Base-by-base conservation (phyloP, 148 eudicot species). In the Vaccinium macrocarpon region DNA sequence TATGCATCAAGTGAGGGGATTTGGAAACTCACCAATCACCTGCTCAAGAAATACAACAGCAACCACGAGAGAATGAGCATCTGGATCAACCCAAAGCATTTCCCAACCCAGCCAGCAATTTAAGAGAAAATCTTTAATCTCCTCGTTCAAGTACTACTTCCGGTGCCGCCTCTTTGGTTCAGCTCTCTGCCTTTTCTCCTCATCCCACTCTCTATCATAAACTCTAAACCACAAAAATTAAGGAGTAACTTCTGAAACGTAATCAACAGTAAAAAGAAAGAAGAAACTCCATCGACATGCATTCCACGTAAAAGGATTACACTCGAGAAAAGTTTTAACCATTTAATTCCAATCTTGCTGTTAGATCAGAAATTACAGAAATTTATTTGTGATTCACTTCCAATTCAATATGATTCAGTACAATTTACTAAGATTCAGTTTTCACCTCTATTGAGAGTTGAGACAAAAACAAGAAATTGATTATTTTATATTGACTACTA, bases 181-280 rank as follows among this genome's bases (percentile, higher is more conserved):
- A 66, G 89, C 96, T 86, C 98, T 91, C 89, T 87, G 99, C 83
- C 98, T 90, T 89, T 97, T 97, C 88, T 97, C 99, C 18, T 97
- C 99, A 35, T 97, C 99, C 98, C 96, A 97, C 11, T 97, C 99
- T 48, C 99, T 93, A 76, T 97, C 99, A 74, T 93, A 93, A 82
- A 93, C 84, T 76, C 99, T 97, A 82, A 73, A 85, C 80, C 38
- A 79, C 23, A 49, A 35, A 23, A 70, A 88, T 97, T 79, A 95
- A 97, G 97, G 94, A 82, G 19, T 42, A 14, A 38, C 84, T 25
- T 83, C n/a, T 48, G 16, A 70, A 38, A 73, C 2, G 42, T 46
- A 75, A 49, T 66, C 53, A 71, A 42, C 62, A 48, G 76, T 18
- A 8, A 27, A 76, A 56, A 2, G 7, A 61, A 61, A 8, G 68